Base-by-base conservation (phyloP, 768 basidiomycete species). In the Russula lepida region DNA sequence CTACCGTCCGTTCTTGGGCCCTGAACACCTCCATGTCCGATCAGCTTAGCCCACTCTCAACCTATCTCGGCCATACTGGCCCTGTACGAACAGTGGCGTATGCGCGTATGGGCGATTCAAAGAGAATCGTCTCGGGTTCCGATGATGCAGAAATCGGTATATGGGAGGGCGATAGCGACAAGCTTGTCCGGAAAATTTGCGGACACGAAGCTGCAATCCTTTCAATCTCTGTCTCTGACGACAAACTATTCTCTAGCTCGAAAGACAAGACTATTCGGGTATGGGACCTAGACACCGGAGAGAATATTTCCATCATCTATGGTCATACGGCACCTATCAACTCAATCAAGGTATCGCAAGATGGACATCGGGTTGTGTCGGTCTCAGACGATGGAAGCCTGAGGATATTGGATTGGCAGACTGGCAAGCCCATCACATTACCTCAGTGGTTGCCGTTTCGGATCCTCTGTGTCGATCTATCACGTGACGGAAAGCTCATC, bases 271-370 rank as follows among this genome's bases (percentile, higher is more conserved):
- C 58, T 11, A 62, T 63, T n/a, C 51, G 62, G n/a, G 12, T 60
- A 11, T 64, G 59, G 63, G 49, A 64, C 2, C 21, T 54, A 6
- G 37, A 35, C 37, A 54, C 58, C 3, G 62, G 58, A 17, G 35
- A 37, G 13, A 37, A 37, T 37, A 37, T 25, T 17, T 54, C 39
- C 15, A 53, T 58, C 21, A 69, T 80, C 25, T 74, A 74, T 50
- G 68, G 77, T 57, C 49, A 48, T 33, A 68, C 33, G n/a, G 55
- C 30, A 2, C 23, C 56, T 21, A 39, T 65, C 28, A 60, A 43
- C 48, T 19, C 41, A 19, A 39, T 51, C 41, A 27, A 51, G 19
- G 41, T 51, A 19, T 30, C 57, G 9, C 59, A 59, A 1, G 52
- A 52, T 28, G 56, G 61, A 17, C 32, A 7, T 11, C 12, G 55